Base-by-base conservation (phyloP, 768 basidiomycete genomes). In the Hericium coralloides region DNA sequence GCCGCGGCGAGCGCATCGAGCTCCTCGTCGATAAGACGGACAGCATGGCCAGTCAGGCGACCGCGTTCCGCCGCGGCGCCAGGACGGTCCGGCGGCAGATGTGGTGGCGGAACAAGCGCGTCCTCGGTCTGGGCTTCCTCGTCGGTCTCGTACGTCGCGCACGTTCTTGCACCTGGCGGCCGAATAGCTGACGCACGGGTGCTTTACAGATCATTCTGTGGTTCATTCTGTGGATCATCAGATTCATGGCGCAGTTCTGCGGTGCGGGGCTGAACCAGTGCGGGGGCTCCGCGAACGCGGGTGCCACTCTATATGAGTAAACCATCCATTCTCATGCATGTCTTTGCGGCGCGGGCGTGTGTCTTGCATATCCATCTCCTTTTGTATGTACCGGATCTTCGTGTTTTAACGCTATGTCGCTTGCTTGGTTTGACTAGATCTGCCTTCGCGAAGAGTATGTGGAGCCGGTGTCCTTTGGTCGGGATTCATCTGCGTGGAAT, bases 11-110 rank as follows among this genome's bases (percentile, higher is more conserved):
- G 71, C 79, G 97, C 54, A 92, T 99, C 63, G 95, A 98, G 69
- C 78, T 98, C 17, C 79, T 99, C 53, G 90, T 98, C 31, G 93
- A 98, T 74, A 97, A 97, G 78, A 99, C 97, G 26, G 95, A 98
- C 67, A 88, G 79, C 55, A 91, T 99, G 85, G 89, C 91, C 7
- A 87, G 85, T 10, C 94, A 98, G 70, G 93, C 95, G 4, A 91
- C 90, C 3, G 92, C 92, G 7, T 99, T 99, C 74, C 74, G 92
- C 49, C 75, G 94, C 52, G 94, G 94, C 6, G 94, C 94, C 15
- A 76, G 92, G 45, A 84, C 77, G n/a, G 85, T 87, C 20, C 74
- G 92, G 41, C 76, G 89, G 57, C 82, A 91, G 68, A 91, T 92
- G 88, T 92, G 90, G 86, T 93, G 91, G 91, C 83, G 81, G 72